These are phyloP conservation scores for Kickxella alabastrina DNA, from an alignment of 192 early-diverging fungal genomes.

Conservation along the genomic window DNA sequence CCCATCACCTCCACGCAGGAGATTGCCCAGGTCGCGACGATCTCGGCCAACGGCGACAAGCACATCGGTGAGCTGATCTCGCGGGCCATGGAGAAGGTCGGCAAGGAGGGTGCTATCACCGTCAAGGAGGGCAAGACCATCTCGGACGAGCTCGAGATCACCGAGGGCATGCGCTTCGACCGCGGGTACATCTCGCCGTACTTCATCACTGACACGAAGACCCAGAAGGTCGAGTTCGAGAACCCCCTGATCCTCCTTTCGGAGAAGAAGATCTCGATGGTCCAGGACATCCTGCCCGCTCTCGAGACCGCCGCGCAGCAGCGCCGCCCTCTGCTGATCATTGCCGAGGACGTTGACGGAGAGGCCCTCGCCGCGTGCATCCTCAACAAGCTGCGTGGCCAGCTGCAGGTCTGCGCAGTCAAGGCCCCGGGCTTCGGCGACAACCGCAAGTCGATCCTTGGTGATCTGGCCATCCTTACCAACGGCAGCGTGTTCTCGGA, in stretches of 20 bases:
- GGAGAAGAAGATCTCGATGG: constrained; percentile 95
- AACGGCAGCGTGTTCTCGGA: constrained; percentile 96
- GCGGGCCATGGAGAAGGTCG: constrained; percentile 99
- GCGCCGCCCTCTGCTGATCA: constrained; percentile 94
- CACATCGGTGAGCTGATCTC: constrained; percentile 96
- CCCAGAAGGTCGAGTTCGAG: constrained; percentile 99
- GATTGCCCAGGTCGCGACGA: constrained; percentile 98
- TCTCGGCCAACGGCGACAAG: constrained; percentile 99
- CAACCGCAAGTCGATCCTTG: constrained; percentile 98
- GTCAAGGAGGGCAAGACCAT: constrained; percentile 99
- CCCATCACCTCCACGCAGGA: constrained; percentile 94
- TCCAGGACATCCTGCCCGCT: constrained; percentile 95
- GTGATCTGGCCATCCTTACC: constrained; percentile 96
- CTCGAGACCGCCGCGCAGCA: constrained; percentile 90
- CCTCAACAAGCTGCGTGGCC: constrained; percentile 98
- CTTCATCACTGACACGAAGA: constrained; percentile 98
- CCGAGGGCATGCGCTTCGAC: constrained; percentile 99
- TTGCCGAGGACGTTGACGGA: constrained; percentile 99
- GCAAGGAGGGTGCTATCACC: constrained; percentile 99
- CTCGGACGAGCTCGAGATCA: constrained; percentile 98
- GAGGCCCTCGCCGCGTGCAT: constrained; percentile 99
- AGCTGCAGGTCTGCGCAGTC: constrained; percentile 93
- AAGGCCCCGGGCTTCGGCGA: constrained; percentile 99
- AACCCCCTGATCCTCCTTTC: constrained; percentile 98
- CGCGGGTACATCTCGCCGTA: constrained; percentile 99